Base-by-base conservation (phyloP, 257 asterid genomes). In the Handroanthus guayacan region DNA sequence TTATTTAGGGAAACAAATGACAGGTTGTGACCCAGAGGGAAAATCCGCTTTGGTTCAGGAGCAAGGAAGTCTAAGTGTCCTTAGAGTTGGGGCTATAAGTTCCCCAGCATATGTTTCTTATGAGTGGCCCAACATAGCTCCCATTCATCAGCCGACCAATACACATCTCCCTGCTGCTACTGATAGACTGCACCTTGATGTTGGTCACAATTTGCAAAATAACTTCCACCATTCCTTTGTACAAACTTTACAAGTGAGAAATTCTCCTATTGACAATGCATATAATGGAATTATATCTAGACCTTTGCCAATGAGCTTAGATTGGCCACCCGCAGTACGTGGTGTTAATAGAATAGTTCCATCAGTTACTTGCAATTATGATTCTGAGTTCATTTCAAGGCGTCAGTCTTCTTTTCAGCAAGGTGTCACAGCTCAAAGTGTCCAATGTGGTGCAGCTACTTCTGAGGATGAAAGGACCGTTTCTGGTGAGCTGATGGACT, bases 121-220 rank as follows among this genome's bases (percentile, higher is more conserved):
- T 58, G 99, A 95, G 78, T 95, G 99, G 99, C 99, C 99, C 65
- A 91, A 82, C 79, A 71, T 90, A 80, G 89, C 87, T 74, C 91
- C 96, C 55, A 45, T 81, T 80, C 92, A 88, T 81, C 88, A 90
- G 75, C 84, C 80, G 25, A 75, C 81, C 72, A 87, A 79, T 75
- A 69, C 90, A 34, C 89, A 87, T 88, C 93, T 84, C 66, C 99
- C 99, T 55, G 90, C 97, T 56, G 90, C 99, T 74, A 87, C 98
- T 61, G 99, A 93, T 79, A 89, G 99, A 84, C 84, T 95, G 89
- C 98, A 95, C 86, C 96, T 95, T 74, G 99, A 95, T 82, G 97
- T 93, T 83, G 97, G 97, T 80, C 88, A 89, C 85, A 89, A 91
- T 86, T 90, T 96, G 94, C 92, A 93, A 79, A 89, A 82, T 79